Evolutionary conservation across 176 grass and related monocot species (phyloP).

Genomic region (Calamus simplicifolius): DNA sequence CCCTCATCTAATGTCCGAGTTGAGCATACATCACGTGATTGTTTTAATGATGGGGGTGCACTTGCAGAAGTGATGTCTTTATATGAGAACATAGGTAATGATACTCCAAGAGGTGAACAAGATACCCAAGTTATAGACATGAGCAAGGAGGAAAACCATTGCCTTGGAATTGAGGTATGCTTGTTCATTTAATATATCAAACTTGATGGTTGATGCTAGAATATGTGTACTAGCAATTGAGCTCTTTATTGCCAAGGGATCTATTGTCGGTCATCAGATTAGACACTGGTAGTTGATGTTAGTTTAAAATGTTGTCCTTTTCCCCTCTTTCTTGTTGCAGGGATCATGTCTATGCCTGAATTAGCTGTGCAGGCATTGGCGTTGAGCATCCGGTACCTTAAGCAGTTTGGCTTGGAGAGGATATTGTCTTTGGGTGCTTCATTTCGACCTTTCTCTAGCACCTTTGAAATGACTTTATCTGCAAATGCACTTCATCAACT

Average conservation of each 20-base stretch:
- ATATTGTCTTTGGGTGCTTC: slow-evolving; percentile 74
- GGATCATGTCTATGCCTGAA: slow-evolving; percentile 68
- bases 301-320: neutral
- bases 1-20: slow-evolving; percentile 59
- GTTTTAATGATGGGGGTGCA: slow-evolving; percentile 54
- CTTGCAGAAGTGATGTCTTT: slow-evolving; percentile 66
- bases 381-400: slow-evolving; percentile 52
- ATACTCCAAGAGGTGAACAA: slow-evolving; percentile 19
- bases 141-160: slow-evolving; percentile 31
- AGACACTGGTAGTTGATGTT: too few relatives aligned
- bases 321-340: slow-evolving; percentile 22
- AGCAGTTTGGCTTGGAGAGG: slow-evolving; percentile 75
- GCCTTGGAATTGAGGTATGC: slow-evolving; percentile 63
- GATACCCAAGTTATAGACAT: slow-evolving; percentile 17
- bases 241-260: too few relatives aligned
- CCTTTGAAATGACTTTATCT: slow-evolving; percentile 72
- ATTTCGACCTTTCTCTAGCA: slow-evolving; percentile 53
- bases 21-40: slow-evolving; percentile 38
- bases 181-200: neutral
- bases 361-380: slow-evolving; percentile 80
- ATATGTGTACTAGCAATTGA: too few relatives aligned
- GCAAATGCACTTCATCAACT: slow-evolving; percentile 92
- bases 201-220: too few relatives aligned
- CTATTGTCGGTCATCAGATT: too few relatives aligned
- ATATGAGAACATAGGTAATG: slow-evolving; percentile 49